These are phyloP conservation scores for Daldinia grandis DNA, from an alignment of 495 filamentous ascomycete genomes.

Conservation along the genomic window DNA sequence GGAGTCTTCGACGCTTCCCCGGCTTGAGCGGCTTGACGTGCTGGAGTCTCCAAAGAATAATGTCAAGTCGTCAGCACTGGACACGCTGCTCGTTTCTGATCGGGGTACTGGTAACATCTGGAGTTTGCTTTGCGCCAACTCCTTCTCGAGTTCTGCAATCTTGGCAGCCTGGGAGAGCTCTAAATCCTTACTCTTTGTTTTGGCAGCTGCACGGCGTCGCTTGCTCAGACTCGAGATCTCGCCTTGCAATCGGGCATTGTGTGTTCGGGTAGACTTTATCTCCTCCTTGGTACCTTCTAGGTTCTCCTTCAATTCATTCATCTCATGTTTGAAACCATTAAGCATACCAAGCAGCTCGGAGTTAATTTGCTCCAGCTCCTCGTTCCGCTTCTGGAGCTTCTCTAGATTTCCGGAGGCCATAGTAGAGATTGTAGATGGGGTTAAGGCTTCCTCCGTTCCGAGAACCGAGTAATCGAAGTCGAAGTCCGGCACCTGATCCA, in stretches of 20 bases:
- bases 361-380: neutral
- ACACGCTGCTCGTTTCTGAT: neutral
- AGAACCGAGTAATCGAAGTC: neutral
- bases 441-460: neutral
- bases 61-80: neutral
- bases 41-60: neutral
- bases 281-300: neutral
- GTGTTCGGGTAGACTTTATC: neutral
- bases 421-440: no score
- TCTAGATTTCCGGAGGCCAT: neutral
- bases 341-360: neutral
- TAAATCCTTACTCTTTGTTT: neutral
- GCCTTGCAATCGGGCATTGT: constrained; percentile 2
- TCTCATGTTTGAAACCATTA: neutral
- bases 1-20: neutral
- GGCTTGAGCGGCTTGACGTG: neutral
- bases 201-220: neutral
- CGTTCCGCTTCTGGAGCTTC: neutral
- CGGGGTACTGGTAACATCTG: neutral
- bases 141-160: neutral
- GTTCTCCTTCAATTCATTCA: neutral
- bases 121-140: neutral
- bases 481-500: neutral
- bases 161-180: neutral
- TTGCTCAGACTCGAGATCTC: neutral